phyloP scores from a whole-genome alignment of 345 rosid genomes.

The Garcia nutans region DNA sequence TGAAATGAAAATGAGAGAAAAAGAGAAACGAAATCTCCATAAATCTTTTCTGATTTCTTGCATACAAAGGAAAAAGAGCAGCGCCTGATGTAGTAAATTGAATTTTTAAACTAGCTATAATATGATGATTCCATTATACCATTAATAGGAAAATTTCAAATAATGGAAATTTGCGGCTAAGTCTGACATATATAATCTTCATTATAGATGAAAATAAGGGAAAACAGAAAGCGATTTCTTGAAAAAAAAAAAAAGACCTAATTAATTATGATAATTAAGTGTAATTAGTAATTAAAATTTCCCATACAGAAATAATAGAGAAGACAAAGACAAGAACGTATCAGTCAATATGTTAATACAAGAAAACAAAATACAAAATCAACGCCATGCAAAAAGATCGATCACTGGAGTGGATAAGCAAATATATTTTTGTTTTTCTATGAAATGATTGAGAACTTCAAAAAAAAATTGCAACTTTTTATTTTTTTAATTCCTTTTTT shows the following conservation, averaged over 20 bases:
- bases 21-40: neutral
- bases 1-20: neutral
- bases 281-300: no score
- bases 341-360: constrained; percentile 25
- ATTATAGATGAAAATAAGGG: neutral
- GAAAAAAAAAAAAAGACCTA: no score
- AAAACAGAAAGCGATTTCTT: constrained; percentile 21
- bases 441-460: constrained; percentile 6
- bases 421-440: neutral
- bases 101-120: neutral
- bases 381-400: constrained; percentile 35
- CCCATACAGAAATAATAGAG: constrained; percentile 11
- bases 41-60: constrained; percentile 17
- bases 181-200: constrained; percentile 24
- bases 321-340: constrained; percentile 46
- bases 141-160: constrained; percentile 26
- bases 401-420: neutral
- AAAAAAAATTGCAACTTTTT: constrained; percentile 28
- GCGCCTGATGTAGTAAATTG: constrained; percentile 11
- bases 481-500: neutral
- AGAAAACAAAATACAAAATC: constrained; percentile 49
- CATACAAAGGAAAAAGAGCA: constrained; percentile 15
- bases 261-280: neutral
- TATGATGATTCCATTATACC: constrained; percentile 15
- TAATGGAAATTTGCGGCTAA: constrained; percentile 40